phyloP scores from a whole-genome alignment of 73 alveolate species.

The Blepharisma stoltei region DNA sequence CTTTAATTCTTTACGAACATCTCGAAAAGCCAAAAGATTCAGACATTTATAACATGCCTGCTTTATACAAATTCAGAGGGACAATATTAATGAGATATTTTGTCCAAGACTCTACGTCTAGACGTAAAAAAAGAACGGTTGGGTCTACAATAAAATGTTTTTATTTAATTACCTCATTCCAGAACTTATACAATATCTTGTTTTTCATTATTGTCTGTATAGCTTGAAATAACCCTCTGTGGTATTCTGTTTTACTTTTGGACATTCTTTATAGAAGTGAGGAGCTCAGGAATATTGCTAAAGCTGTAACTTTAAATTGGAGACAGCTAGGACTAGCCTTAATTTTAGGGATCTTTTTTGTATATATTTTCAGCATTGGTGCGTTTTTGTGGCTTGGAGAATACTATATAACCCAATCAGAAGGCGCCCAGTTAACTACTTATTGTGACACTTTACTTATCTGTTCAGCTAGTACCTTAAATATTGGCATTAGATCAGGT shows the following conservation, averaged over 20 bases:
- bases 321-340: constrained; percentile 43
- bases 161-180: constrained; percentile 22
- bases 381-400: constrained; percentile 40
- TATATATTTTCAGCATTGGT: constrained; percentile 51
- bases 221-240: constrained; percentile 42
- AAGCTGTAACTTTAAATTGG: constrained; percentile 45
- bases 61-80: background rate
- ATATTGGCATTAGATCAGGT: constrained; percentile 87
- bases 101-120: background rate
- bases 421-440: constrained; percentile 34
- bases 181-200: constrained; percentile 34
- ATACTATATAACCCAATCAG: constrained; percentile 24
- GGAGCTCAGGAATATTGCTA: constrained; percentile 40
- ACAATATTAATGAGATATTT: background rate
- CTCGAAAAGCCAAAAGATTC: constrained; percentile 2
- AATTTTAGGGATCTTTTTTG: constrained; percentile 39
- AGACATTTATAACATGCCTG: constrained; percentile 22
- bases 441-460: constrained; percentile 66
- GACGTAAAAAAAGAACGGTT: background rate
- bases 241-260: constrained; percentile 51
- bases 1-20: constrained; percentile 11
- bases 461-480: constrained; percentile 70
- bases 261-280: constrained; percentile 55
- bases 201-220: constrained; percentile 35
- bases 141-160: background rate